Base-by-base conservation (phyloP, 192 early-diverging fungal genomes). In the Helicostylum pulchrum region DNA sequence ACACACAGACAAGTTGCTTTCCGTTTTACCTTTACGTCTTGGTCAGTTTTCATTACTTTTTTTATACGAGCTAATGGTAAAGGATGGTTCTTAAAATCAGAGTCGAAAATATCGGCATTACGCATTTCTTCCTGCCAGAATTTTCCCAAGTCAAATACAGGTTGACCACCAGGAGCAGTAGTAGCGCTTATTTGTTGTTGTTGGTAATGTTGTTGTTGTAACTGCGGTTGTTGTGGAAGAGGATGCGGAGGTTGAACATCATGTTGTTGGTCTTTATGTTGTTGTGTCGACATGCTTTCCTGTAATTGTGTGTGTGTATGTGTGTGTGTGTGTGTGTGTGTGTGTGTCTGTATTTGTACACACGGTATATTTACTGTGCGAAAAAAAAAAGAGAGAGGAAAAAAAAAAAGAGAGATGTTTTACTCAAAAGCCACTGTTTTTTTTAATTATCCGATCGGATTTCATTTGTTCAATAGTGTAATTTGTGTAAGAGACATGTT, bases 41-140 rank as follows among this genome's bases (percentile, higher is more conserved):
- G 90, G 67, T 98, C 96, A 11, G 89, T 87, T 81, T 98, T 98
- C 96, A 98, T 98, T 39, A 98, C 93, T 71, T 96, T 96, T 70
- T 98, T 98, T 69, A 97, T 96, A 26, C 96, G 77, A 23, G 96
- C 96, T 45, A 98, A 74, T 20, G 96, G 96, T 57, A 98, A 67
- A 56, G 87, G 81, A 65, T 98, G 94, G 45, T 85, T 78, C 72
- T 95, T 94, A 77, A 94, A 98, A 75, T 98, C 96, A 19, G 88
- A 84, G 53, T 77, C 72, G 15, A 85, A 85, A 55, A 88, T 76
- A 53, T 90, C 80, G 20, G 87, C 81, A 48, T 80, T 77, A 9
- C 67, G 64, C 70, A 86, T 80, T 62, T 91, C 88, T 8, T 81
- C 80, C 64, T 83, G 78, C 91, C 91, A 92, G 60, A 90, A 92